Percentiles rank a stretch among this genome's conserved stretches.
These are phyloP conservation scores for Mucor sp. DNA, from an alignment of 371 early-diverging fungal species.

Conservation along the genomic window DNA sequence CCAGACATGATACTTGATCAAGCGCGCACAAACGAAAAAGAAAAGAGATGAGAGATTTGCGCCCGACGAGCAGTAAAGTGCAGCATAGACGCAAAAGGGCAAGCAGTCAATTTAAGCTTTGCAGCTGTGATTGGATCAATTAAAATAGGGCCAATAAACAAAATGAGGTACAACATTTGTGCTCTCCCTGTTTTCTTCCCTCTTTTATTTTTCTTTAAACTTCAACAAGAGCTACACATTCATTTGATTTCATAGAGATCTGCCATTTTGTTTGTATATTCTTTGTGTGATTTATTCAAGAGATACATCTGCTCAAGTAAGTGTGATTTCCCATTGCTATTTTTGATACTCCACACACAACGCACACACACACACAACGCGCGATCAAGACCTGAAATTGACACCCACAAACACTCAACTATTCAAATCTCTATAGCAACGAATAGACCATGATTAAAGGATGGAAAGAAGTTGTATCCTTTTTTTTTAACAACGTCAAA, in stretches of 20 bases:
- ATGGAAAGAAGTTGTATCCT: constrained; percentile 43
- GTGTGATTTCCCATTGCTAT: neutral
- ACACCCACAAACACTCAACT: neutral
- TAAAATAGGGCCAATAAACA: constrained; percentile 6
- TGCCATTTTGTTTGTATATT: neutral
- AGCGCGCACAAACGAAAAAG: neutral
- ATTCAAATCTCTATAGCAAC: neutral
- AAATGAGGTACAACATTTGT: constrained; percentile 17
- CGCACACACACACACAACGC: neutral
- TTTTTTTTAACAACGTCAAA: neutral
- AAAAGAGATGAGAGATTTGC: neutral
- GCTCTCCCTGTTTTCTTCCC: neutral
- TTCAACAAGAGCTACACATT: neutral
- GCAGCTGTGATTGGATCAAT: constrained; percentile 9
- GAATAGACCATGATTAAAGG: constrained; percentile 37
- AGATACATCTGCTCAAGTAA: neutral
- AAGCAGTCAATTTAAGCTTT: constrained; percentile 3
- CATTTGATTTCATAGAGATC: neutral
- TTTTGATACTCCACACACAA: neutral
- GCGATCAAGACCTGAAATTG: neutral
- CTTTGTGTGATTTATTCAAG: neutral
- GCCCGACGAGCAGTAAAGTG: neutral
- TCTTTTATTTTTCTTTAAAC: neutral
- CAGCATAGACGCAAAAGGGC: neutral
- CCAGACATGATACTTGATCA: neutral